Percentiles rank a stretch among this genome's conserved stretches.
Conservation (phyloP, 352 stramenopile species). For the Phytophthora lateralis region DNA sequence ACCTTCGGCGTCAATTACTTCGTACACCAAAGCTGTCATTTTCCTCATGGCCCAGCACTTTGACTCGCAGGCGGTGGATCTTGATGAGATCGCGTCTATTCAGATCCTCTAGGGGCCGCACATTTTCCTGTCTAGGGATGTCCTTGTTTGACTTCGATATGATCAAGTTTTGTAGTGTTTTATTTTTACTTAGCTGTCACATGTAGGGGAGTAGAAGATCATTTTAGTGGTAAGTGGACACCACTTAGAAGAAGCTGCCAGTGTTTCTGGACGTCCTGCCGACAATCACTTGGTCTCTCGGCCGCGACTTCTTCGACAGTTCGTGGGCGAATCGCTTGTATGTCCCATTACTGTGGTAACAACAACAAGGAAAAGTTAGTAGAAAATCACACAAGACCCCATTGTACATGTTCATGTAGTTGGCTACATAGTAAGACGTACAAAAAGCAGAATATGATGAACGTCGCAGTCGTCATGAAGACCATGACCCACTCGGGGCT, state of each 20-base stretch:
- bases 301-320: conserved; percentile 7
- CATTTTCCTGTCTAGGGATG: background rate
- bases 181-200: background rate
- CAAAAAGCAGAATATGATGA: conserved; percentile 62
- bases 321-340: conserved; percentile 65
- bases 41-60: background rate
- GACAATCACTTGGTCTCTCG: conserved; percentile 15
- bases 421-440: conserved; percentile 31
- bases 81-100: background rate
- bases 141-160: too few relatives aligned
- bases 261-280: conserved; percentile 14
- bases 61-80: background rate
- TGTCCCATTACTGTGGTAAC: conserved; percentile 45
- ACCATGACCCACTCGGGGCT: conserved; percentile 66
- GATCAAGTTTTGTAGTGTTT: background rate
- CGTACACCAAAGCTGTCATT: conserved; percentile 17
- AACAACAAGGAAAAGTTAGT: background rate
- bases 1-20: conserved; percentile 21
- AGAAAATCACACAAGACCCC: background rate
- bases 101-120: background rate
- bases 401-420: too few relatives aligned
- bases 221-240: background rate
- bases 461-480: conserved; percentile 45
- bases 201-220: background rate
- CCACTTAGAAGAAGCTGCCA: conserved; percentile 24